These are phyloP conservation scores for Aspergillus pseudonomiae DNA, from an alignment of 2,329 filamentous ascomycete genomes.

Conservation along the genomic window DNA sequence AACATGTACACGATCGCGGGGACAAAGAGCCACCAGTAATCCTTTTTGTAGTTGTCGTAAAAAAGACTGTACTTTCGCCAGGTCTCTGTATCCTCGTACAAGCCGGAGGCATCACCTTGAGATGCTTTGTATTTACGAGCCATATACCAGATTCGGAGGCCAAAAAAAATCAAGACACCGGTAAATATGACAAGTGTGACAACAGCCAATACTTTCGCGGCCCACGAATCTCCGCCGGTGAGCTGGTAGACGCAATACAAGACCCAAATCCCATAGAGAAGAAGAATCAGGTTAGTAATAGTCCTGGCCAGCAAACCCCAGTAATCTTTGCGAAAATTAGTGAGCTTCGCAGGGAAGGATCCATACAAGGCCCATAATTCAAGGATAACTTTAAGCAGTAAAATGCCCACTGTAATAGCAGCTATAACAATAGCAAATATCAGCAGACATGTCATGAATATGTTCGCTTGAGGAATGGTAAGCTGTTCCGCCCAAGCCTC, in stretches of 20 bases:
- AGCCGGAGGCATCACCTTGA: slow-evolving; percentile 70
- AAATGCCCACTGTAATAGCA: slow-evolving; percentile 79
- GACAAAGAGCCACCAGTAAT: slow-evolving; percentile 97
- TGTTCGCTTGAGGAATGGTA: slow-evolving; percentile 82
- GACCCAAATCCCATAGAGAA: slow-evolving; percentile 94
- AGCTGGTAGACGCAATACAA: slow-evolving; percentile 97
- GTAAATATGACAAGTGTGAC: slow-evolving; percentile 83
- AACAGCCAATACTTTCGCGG: slow-evolving; percentile 79
- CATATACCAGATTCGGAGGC: slow-evolving; percentile 77
- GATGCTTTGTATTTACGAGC: slow-evolving; percentile 73
- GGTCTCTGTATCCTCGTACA: slow-evolving; percentile 86
- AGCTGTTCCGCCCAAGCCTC: slow-evolving; percentile 82
- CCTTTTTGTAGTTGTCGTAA: slow-evolving; percentile 92
- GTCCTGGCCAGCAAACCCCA: slow-evolving; percentile 90
- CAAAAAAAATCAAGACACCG: slow-evolving; percentile 77
- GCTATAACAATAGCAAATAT: slow-evolving; percentile 86
- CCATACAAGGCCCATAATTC: slow-evolving; percentile 91
- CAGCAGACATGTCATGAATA: slow-evolving; percentile 93
- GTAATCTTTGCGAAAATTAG: slow-evolving; percentile 91
- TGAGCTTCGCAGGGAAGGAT: slow-evolving; percentile 76
- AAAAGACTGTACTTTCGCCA: slow-evolving; percentile 98
- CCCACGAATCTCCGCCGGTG: slow-evolving; percentile 91
- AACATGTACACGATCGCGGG: slow-evolving; percentile 90
- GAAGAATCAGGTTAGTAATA: slow-evolving; percentile 84
- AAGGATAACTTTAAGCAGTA: slow-evolving; percentile 87